Evolutionary conservation across 2,329 filamentous ascomycete genomes (phyloP).

Genomic region (Trichoderma sp.): DNA sequence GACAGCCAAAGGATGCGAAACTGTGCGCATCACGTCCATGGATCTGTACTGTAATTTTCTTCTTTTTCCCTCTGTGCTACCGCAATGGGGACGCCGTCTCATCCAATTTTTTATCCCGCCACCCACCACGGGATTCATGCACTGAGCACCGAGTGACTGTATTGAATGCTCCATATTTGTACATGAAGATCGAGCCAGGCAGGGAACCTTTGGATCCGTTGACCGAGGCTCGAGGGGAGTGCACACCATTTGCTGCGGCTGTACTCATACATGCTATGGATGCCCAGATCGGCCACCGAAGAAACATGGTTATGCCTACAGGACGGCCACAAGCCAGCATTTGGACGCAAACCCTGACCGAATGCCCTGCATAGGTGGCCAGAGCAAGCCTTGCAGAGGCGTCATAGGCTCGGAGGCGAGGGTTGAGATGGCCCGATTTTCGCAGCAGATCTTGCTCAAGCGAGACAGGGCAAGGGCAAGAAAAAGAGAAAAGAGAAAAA

Average conservation of each 20-base stretch:
- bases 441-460: slow-evolving; percentile 7
- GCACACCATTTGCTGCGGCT: background rate
- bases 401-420: background rate
- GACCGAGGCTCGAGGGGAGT: slow-evolving; percentile 6
- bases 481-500: background rate
- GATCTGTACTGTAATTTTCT: background rate
- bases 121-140: background rate
- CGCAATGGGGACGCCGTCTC: background rate
- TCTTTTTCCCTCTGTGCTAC: background rate
- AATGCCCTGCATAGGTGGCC: slow-evolving; percentile 4
- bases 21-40: background rate
- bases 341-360: background rate
- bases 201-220: background rate
- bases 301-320: background rate
- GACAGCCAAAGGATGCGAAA: background rate
- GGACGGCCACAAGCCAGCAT: background rate
- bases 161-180: background rate
- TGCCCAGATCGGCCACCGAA: background rate
- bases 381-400: background rate
- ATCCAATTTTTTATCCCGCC: background rate
- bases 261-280: background rate
- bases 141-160: background rate
- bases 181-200: background rate
- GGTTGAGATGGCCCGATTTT: slow-evolving; percentile 13
- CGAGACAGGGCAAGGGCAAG: background rate